phyloP scores from a whole-genome alignment of 139 green algal species.

The Diplosphaera chodatii region DNA sequence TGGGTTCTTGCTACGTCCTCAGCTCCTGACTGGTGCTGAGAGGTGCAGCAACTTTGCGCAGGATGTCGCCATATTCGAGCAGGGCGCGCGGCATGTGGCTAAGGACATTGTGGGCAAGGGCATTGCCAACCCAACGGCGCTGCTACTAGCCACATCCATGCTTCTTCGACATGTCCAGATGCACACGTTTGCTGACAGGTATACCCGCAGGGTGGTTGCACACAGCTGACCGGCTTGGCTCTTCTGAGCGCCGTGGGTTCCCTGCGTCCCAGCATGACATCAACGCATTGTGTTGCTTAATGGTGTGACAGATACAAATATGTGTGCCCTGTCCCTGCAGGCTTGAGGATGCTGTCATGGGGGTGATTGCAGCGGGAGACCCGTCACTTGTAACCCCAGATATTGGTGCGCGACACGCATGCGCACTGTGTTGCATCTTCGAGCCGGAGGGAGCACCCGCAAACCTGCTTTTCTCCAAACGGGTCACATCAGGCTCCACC shows the following conservation, averaged over 20 bases:
- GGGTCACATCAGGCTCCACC: too few relatives aligned
- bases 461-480: too few relatives aligned
- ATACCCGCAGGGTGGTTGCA: too few relatives aligned
- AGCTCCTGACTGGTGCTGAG: too few relatives aligned
- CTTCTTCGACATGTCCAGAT: constrained; percentile 86
- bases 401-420: constrained; percentile 37
- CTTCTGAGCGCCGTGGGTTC: too few relatives aligned
- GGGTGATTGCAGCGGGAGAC: constrained; percentile 59
- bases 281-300: not conserved
- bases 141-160: constrained; percentile 84
- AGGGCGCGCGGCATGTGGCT: constrained; percentile 79
- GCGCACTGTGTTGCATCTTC: too few relatives aligned
- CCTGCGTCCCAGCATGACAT: not conserved
- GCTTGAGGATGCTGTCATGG: constrained; percentile 71
- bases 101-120: constrained; percentile 74
- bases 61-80: constrained; percentile 21
- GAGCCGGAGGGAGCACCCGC: too few relatives aligned
- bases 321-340: constrained; percentile 13
- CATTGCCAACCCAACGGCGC: constrained; percentile 88
- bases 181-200: constrained; percentile 42
- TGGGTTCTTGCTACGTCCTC: too few relatives aligned
- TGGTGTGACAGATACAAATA: not conserved
- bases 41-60: too few relatives aligned
- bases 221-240: too few relatives aligned
- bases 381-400: constrained; percentile 56